phyloP scores from a whole-genome alignment of 805 yeast genomes.

The Kregervanrija pseudodelftensis region DNA sequence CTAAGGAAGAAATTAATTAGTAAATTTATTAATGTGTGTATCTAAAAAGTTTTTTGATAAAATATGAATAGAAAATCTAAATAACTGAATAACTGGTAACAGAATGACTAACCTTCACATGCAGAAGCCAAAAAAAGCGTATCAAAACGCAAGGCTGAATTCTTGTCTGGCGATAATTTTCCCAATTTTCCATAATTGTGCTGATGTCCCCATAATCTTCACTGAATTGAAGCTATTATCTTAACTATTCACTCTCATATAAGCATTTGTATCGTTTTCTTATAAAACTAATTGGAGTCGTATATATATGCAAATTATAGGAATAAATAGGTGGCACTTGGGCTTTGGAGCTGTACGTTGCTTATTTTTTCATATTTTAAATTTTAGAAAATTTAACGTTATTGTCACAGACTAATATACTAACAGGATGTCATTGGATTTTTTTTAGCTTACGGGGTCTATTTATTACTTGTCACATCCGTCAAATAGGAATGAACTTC shows the following conservation, averaged over 20 bases:
- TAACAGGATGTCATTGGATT: background rate
- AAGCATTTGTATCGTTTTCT: too few species aligned
- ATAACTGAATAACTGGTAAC: too few species aligned
- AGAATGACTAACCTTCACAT: too few species aligned
- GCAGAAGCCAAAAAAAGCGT: too few species aligned
- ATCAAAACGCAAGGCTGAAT: too few species aligned
- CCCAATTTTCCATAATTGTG: too few species aligned
- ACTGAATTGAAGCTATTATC: too few species aligned
- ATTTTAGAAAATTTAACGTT: background rate
- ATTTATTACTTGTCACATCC: constrained; percentile 11
- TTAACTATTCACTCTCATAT: too few species aligned
- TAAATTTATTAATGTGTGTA: background rate
- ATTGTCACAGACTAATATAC: background rate
- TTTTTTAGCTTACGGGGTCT: constrained; percentile 10
- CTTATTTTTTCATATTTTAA: background rate
- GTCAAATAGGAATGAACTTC: constrained; percentile 8
- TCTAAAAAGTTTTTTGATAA: background rate
- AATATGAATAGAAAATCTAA: too few species aligned
- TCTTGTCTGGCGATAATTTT: too few species aligned
- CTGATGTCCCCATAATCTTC: too few species aligned
- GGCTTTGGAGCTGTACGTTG: constrained; percentile 16
- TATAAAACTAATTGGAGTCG: too few species aligned
- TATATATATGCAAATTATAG: background rate
- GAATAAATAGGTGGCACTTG: constrained; percentile 3
- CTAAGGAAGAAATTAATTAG: background rate